Conservation (phyloP, 495 filamentous ascomycete genomes). For the Tetracladium setigerum region DNA sequence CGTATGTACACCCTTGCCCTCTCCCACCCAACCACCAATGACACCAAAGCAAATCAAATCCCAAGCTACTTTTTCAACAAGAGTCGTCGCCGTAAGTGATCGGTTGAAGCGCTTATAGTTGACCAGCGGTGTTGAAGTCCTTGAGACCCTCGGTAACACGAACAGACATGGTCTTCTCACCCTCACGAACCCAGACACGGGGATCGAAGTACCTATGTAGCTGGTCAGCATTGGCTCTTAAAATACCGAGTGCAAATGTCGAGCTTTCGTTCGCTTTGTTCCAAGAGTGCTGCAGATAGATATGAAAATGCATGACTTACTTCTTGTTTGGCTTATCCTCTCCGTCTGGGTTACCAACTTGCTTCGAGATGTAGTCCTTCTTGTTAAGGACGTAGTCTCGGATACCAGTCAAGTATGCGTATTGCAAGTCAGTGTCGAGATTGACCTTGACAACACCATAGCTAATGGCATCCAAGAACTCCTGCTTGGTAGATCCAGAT, state of each 20-base stretch:
- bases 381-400: slow-evolving; percentile 90
- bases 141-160: slow-evolving; percentile 73
- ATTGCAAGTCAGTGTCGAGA: slow-evolving; percentile 85
- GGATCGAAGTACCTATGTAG: slow-evolving; percentile 18
- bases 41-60: too few relatives aligned
- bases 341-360: slow-evolving; percentile 93
- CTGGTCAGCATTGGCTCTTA: background rate
- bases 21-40: too few relatives aligned
- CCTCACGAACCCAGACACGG: slow-evolving; percentile 79
- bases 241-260: slow-evolving; percentile 7
- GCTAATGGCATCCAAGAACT: slow-evolving; percentile 78
- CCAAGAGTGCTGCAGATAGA: background rate
- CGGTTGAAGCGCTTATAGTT: slow-evolving; percentile 54
- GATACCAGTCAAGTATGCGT: slow-evolving; percentile 81
- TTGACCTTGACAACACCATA: slow-evolving; percentile 98
- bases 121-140: slow-evolving; percentile 85
- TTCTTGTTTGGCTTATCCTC: slow-evolving; percentile 99
- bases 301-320: slow-evolving; percentile 70
- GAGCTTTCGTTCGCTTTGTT: too few relatives aligned
- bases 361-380: slow-evolving; percentile 82
- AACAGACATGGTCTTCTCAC: slow-evolving; percentile 91
- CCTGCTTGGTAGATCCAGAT: slow-evolving; percentile 79
- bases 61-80: too few relatives aligned
- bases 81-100: too few relatives aligned
- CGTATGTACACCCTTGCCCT: too few relatives aligned